Percentiles rank a stretch among this genome's conserved stretches.
phyloP scores from a whole-genome alignment of 768 basidiomycete genomes.

The Cystobasidiopsis lactophilus region DNA sequence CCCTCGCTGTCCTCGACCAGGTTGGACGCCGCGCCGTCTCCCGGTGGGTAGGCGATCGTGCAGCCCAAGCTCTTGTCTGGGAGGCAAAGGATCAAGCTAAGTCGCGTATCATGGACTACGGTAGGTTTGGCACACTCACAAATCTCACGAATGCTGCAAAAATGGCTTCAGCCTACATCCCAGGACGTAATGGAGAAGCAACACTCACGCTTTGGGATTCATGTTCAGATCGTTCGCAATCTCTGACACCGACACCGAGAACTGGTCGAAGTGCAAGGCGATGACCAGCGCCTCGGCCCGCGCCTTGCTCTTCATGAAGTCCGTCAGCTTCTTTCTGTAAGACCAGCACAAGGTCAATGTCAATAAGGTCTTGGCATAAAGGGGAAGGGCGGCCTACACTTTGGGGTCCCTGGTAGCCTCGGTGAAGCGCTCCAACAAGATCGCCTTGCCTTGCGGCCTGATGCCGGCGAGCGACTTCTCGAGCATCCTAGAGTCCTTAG shows the following conservation, averaged over 20 bases:
- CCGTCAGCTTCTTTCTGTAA: not conserved
- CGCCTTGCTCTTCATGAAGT: not conserved
- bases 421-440: conserved; percentile 5
- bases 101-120: too few species aligned
- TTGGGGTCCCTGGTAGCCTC: conserved; percentile 1
- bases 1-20: too few species aligned
- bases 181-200: too few species aligned
- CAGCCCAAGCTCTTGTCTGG: not conserved
- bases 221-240: not conserved
- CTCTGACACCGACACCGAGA: not conserved
- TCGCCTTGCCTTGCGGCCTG: not conserved
- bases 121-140: too few species aligned
- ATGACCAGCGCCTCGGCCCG: not conserved
- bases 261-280: not conserved
- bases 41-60: not conserved
- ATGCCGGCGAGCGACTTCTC: too few species aligned
- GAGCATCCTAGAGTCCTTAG: too few species aligned
- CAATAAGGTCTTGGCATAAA: too few species aligned
- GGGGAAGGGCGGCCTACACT: too few species aligned
- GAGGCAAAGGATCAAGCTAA: not conserved
- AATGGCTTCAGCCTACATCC: not conserved
- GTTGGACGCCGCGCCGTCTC: too few species aligned
- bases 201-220: not conserved
- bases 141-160: not conserved
- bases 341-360: too few species aligned